Evolutionary conservation across 2,329 filamentous ascomycete species (phyloP), one percentile per base, ranked within the genome.

Genomic region (Thielaviopsis musarum): DNA sequence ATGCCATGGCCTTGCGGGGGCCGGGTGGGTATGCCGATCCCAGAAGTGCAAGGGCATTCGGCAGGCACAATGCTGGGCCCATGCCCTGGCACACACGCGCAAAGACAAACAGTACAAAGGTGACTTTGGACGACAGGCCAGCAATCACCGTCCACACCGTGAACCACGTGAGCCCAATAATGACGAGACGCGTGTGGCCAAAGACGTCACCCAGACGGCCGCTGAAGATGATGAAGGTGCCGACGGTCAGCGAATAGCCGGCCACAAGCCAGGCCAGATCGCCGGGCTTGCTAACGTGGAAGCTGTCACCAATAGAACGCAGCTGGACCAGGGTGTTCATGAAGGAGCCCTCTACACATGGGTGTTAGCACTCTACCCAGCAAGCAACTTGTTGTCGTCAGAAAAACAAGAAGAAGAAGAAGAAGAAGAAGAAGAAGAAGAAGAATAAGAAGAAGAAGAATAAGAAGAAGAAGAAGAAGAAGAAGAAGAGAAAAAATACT

Each of bases 31-130:
- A 85, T 0, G 77, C 74, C 0, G 72, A 71, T 1, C 81, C 82
- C 0, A 87, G 68, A 13, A 88, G 72, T 2, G 82, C 83, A 22
- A 87, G 69, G 0, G 74, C 81, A 62, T 85, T 87, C 0, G 84
- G 84, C 24, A 87, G 70, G 12, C 77, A 70, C 38, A 87, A 72
- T 0, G 82, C 81, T 0, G 81, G 79, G 0, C 84, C 84, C 19
- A 84, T 75, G 0, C 81, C 80, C 62, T 83, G 80, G 2, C 82
- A 66, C 0, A 75, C 77, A 5, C 80, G 73, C n/a, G 73, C 72
- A 22, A 62, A 55, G 17, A 64, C 60, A 45, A 62, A 64, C 17
- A 64, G 60, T 41, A 76, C 70, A 61, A 77, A 72, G 64, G 80
- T 80, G 13, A 78, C 68, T 58, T 67, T 68, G 5, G 71, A 71